These are phyloP conservation scores for Cochlearia excelsa DNA, from an alignment of 345 rosid genomes.

Conservation along the genomic window DNA sequence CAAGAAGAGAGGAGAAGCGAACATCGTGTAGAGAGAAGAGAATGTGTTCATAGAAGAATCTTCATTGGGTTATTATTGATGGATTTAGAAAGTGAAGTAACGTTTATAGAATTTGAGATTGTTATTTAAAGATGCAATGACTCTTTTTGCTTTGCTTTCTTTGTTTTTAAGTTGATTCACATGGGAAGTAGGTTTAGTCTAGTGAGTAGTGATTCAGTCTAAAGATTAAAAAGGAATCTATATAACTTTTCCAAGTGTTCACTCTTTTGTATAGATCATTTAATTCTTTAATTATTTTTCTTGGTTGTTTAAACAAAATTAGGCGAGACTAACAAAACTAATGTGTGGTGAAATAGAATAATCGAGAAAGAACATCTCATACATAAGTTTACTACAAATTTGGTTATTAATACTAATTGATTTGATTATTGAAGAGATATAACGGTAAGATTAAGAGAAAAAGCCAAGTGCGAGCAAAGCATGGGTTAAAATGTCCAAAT, in stretches of 20 bases:
- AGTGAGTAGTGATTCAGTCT: not conserved
- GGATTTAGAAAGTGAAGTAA: conserved; percentile 4
- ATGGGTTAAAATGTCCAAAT: conserved; percentile 22
- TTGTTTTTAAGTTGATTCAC: conserved; percentile 21
- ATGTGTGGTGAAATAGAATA: not conserved
- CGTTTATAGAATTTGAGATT: conserved; percentile 11
- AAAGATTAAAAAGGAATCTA: no score
- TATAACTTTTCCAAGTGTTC: conserved; percentile 1
- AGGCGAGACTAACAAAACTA: conserved; percentile 7
- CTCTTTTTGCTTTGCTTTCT: conserved; percentile 13
- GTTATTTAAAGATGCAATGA: conserved; percentile 20
- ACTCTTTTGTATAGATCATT: no score
- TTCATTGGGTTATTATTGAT: not conserved
- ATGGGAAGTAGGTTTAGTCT: conserved; percentile 25
- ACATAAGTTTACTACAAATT: conserved; percentile 4
- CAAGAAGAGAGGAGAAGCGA: conserved; percentile 4
- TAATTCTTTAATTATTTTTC: no score
- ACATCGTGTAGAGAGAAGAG: conserved; percentile 12
- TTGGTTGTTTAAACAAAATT: not conserved
- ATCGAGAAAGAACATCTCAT: not conserved
- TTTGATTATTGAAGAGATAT: not conserved
- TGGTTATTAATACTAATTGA: not conserved
- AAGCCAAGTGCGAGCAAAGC: conserved; percentile 27
- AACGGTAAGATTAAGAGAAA: conserved; percentile 3
- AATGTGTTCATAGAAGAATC: conserved; percentile 9